phyloP scores from a whole-genome alignment of 2,329 filamentous ascomycete species.

The Didymella keratinophila region DNA sequence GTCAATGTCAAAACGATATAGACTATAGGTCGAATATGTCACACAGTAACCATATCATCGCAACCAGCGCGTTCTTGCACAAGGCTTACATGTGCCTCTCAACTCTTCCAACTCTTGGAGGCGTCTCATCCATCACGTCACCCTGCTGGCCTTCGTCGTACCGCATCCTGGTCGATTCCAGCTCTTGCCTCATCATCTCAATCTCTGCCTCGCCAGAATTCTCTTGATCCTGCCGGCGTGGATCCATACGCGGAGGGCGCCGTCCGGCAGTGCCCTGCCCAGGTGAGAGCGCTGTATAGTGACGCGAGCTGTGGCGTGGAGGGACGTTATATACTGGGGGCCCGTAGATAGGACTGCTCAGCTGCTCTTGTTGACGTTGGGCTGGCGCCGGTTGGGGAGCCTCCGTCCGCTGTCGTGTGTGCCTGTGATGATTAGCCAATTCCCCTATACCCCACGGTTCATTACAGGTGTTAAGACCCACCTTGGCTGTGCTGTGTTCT shows the following conservation, averaged over 20 bases:
- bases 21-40: neutral
- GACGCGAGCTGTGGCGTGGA: slow-evolving; percentile 18
- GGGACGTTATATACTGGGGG: slow-evolving; percentile 14
- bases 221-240: slow-evolving; percentile 44
- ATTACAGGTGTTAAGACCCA: slow-evolving; percentile 4
- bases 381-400: neutral
- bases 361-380: slow-evolving; percentile 14
- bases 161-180: slow-evolving; percentile 28
- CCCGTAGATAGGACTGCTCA: slow-evolving; percentile 20
- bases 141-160: slow-evolving; percentile 33
- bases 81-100: slow-evolving; percentile 33
- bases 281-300: slow-evolving; percentile 7
- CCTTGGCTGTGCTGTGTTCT: slow-evolving; percentile 18
- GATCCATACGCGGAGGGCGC: slow-evolving; percentile 18
- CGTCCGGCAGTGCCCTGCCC: slow-evolving; percentile 10
- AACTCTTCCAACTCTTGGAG: slow-evolving; percentile 45
- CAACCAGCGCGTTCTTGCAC: neutral
- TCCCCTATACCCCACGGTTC: neutral
- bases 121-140: slow-evolving; percentile 48
- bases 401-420: slow-evolving; percentile 5
- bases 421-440: slow-evolving; percentile 4
- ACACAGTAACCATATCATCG: neutral
- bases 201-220: slow-evolving; percentile 42
- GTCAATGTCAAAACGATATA: neutral
- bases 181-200: slow-evolving; percentile 40